phyloP scores from a whole-genome alignment of 441 rosid species.

The Populus trichocarpa region DNA sequence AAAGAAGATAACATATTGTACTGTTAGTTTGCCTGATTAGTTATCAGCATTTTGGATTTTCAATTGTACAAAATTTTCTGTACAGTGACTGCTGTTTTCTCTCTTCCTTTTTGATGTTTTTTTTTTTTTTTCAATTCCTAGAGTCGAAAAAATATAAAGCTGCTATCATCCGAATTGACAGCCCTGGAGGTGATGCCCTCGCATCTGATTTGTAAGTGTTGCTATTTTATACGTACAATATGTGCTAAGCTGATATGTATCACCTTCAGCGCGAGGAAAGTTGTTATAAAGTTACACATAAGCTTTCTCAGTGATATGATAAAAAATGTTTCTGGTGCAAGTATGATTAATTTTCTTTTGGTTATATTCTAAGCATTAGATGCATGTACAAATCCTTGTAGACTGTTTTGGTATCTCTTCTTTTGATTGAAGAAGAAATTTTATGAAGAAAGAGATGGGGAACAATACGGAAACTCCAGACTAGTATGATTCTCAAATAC shows the following conservation, averaged over 20 bases:
- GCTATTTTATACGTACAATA: slow-evolving; percentile 1
- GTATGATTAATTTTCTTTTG: not conserved
- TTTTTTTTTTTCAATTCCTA: slow-evolving; percentile 23
- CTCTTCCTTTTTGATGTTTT: slow-evolving; percentile 3
- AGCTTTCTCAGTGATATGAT: not conserved
- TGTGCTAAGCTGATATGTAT: not conserved
- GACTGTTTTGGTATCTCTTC: too few species aligned
- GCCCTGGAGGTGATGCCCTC: slow-evolving; percentile 99
- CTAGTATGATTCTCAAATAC: too few species aligned
- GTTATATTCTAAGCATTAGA: too few species aligned
- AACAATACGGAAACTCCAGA: too few species aligned
- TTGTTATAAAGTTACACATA: not conserved
- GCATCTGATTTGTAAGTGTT: slow-evolving; percentile 98
- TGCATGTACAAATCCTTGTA: too few species aligned
- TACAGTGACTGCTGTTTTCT: slow-evolving; percentile 11
- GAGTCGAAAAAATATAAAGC: slow-evolving; percentile 84
- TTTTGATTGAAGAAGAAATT: too few species aligned
- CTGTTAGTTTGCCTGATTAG: not conserved
- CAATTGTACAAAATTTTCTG: not conserved
- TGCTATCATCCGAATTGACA: slow-evolving; percentile 86
- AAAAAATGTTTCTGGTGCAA: not conserved
- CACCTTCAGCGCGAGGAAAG: not conserved
- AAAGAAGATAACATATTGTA: not conserved
- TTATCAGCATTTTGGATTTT: slow-evolving; percentile 15
- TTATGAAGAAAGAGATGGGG: too few species aligned